These are phyloP conservation scores for Yamadazyma triangularis DNA, from an alignment of 1,139 yeast genomes.

Conservation along the genomic window DNA sequence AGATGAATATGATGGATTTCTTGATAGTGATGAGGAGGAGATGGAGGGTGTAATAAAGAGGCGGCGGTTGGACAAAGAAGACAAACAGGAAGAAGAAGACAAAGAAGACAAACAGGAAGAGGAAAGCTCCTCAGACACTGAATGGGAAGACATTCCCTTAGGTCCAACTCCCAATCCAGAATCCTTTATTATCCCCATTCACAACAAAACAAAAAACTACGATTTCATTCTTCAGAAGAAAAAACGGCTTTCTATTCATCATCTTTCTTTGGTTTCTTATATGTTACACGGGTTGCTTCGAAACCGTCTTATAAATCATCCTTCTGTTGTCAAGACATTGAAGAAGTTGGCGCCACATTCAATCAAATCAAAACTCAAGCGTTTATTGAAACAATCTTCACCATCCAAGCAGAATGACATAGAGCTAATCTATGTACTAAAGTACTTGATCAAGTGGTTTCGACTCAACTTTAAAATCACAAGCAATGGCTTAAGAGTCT, in stretches of 20 bases:
- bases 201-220: background rate
- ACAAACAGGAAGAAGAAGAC: slow-evolving; percentile 19
- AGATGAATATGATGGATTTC: too few species aligned
- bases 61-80: slow-evolving; percentile 40
- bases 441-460: slow-evolving; percentile 36
- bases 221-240: slow-evolving; percentile 5
- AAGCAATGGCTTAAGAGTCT: slow-evolving; percentile 30
- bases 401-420: slow-evolving; percentile 15
- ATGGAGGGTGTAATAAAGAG: slow-evolving; percentile 27
- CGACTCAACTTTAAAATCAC: slow-evolving; percentile 30
- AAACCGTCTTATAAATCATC: slow-evolving; percentile 19
- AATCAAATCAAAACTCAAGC: slow-evolving; percentile 16
- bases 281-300: slow-evolving; percentile 21
- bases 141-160: slow-evolving; percentile 8
- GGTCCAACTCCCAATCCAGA: background rate
- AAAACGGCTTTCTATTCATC: slow-evolving; percentile 15
- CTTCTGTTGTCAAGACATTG: slow-evolving; percentile 18
- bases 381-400: slow-evolving; percentile 10
- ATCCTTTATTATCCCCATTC: slow-evolving; percentile 2
- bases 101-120: slow-evolving; percentile 32
- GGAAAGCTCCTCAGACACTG: slow-evolving; percentile 18
- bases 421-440: slow-evolving; percentile 26
- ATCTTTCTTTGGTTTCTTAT: slow-evolving; percentile 23
- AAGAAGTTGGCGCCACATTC: slow-evolving; percentile 25
- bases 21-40: too few species aligned